Percentiles rank a stretch among this genome's conserved stretches.
phyloP scores from a whole-genome alignment of 164 flowering plant species.

The Brasenia schreberi region DNA sequence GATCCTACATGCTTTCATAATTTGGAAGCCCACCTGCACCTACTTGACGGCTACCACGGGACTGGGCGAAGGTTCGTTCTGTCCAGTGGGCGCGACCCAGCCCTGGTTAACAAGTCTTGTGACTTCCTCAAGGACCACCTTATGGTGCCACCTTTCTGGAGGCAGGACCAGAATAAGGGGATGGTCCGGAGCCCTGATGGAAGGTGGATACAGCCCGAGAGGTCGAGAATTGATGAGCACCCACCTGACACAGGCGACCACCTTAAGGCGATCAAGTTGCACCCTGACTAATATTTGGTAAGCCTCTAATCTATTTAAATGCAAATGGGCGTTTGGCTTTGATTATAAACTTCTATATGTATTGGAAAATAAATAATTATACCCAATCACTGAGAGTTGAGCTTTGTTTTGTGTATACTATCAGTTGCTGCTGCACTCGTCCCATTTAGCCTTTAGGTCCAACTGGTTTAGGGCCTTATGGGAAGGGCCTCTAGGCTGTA shows the following conservation, averaged over 20 bases:
- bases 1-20: slow-evolving; percentile 43
- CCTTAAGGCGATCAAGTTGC: slow-evolving; percentile 27
- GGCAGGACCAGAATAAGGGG: slow-evolving; percentile 73
- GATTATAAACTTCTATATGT: too few relatives aligned
- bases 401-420: too few relatives aligned
- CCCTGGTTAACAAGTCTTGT: slow-evolving; percentile 56
- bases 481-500: too few relatives aligned
- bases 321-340: too few relatives aligned
- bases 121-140: slow-evolving; percentile 40
- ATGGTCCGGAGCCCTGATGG: slow-evolving; percentile 65
- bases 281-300: too few relatives aligned
- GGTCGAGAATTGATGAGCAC: slow-evolving; percentile 45
- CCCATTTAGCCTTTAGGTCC: too few relatives aligned
- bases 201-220: slow-evolving; percentile 57
- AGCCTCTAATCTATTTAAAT: too few relatives aligned
- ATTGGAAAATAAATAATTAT: too few relatives aligned
- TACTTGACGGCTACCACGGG: slow-evolving; percentile 63
- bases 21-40: slow-evolving; percentile 51
- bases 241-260: slow-evolving; percentile 58
- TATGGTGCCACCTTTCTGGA: slow-evolving; percentile 59
- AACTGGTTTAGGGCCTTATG: too few relatives aligned
- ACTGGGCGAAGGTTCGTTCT: slow-evolving; percentile 20
- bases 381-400: too few relatives aligned
- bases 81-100: slow-evolving; percentile 43
- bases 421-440: too few relatives aligned